These are phyloP conservation scores for Neltuma alba DNA, from an alignment of 306 rosid species.

Conservation along the genomic window DNA sequence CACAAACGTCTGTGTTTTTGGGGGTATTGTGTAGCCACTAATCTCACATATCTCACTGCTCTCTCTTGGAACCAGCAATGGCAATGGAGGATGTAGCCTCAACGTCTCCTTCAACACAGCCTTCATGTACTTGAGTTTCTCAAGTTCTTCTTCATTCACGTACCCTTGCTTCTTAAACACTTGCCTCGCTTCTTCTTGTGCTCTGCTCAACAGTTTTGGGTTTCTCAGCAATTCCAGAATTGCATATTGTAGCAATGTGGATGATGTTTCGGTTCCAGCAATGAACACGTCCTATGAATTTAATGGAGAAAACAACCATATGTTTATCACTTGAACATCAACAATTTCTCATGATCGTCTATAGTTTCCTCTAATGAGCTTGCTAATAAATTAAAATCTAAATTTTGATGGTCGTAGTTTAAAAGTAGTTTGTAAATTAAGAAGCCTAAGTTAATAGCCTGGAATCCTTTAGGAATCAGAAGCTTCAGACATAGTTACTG, in stretches of 20 bases:
- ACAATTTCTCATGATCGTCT: too few species aligned
- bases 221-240: constrained; percentile 30
- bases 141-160: background rate
- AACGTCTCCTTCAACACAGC: constrained; percentile 29
- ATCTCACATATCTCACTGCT: constrained; percentile 2
- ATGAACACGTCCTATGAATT: constrained; percentile 16
- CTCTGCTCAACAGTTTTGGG: constrained; percentile 22
- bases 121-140: constrained; percentile 6
- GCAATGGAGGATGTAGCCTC: constrained; percentile 29
- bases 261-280: constrained; percentile 35
- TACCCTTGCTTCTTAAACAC: background rate
- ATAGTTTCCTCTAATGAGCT: too few species aligned
- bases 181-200: constrained; percentile 30
- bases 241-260: constrained; percentile 25
- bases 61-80: constrained; percentile 31
- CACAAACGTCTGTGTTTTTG: background rate
- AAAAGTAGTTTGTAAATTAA: too few species aligned
- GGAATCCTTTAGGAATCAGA: too few species aligned
- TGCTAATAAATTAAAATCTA: too few species aligned
- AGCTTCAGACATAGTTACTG: too few species aligned
- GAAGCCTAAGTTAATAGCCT: too few species aligned
- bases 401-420: too few species aligned
- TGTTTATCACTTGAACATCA: too few species aligned
- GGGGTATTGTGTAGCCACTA: constrained; percentile 9
- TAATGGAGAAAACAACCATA: too few species aligned